Conservation (phyloP, 768 basidiomycete genomes). For the Suillus sp. region DNA sequence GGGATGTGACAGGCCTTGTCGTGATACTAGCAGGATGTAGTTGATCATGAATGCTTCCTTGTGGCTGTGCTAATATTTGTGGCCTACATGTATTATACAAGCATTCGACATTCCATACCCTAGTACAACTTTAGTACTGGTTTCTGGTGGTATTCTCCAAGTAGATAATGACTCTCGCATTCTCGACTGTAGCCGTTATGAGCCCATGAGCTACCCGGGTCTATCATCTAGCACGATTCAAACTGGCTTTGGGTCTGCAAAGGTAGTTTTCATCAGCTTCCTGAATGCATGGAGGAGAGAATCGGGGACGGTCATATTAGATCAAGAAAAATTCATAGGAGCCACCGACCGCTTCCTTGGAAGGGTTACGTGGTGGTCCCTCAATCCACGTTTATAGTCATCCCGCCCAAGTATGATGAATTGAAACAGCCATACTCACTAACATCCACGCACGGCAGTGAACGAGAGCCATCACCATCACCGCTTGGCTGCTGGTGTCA, state of each 20-base stretch:
- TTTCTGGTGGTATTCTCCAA: background rate
- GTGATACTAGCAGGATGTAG: constrained; percentile 91
- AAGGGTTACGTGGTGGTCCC: constrained; percentile 51
- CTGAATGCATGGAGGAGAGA: background rate
- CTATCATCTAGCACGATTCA: background rate
- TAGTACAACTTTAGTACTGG: background rate
- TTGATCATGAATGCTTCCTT: constrained; percentile 61
- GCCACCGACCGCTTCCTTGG: constrained; percentile 41
- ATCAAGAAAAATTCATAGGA: constrained; percentile 78
- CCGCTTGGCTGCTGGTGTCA: background rate
- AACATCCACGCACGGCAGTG: constrained; percentile 12
- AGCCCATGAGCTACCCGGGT: background rate
- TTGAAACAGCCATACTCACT: background rate
- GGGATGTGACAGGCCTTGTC: constrained; percentile 66
- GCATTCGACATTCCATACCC: background rate
- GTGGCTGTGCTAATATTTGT: constrained; percentile 29
- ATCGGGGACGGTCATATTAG: constrained; percentile 73
- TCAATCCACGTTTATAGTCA: constrained; percentile 81
- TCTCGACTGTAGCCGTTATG: background rate
- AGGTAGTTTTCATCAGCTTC: constrained; percentile 16
- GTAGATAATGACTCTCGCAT: background rate
- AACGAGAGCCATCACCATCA: background rate
- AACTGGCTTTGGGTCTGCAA: background rate
- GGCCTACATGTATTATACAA: background rate
- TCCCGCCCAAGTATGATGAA: constrained; percentile 30